Evolutionary conservation across 2,329 filamentous ascomycete genomes (phyloP).

Genomic region (Remersonia thermophila): DNA sequence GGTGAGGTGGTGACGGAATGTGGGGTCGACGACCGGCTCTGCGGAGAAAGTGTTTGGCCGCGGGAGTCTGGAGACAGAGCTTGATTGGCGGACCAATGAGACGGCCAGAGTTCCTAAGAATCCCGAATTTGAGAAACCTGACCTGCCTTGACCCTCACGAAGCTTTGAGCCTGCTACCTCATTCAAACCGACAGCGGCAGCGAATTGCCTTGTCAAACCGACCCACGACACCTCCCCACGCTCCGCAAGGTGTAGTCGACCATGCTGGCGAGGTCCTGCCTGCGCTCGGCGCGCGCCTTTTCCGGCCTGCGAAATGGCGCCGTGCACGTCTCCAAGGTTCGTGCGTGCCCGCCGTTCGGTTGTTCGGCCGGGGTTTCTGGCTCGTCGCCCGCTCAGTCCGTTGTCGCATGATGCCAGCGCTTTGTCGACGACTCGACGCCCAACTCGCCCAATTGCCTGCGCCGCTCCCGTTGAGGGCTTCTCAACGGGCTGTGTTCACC

Average conservation of each 20-base stretch:
- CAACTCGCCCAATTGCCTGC: conserved; percentile 11
- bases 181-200: conserved; percentile 23
- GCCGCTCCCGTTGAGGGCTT: conserved; percentile 1
- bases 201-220: conserved; percentile 26
- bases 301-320: conserved; percentile 64
- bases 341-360: conserved; percentile 17
- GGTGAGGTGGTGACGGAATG: too few relatives aligned
- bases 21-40: background rate
- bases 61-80: conserved; percentile 1
- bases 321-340: conserved; percentile 64
- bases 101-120: conserved; percentile 19
- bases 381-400: background rate
- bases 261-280: conserved; percentile 88
- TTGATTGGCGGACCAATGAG: conserved; percentile 16
- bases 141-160: conserved; percentile 15
- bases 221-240: conserved; percentile 23
- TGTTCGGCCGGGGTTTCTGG: background rate
- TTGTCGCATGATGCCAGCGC: conserved; percentile 8
- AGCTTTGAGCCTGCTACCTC: conserved; percentile 17
- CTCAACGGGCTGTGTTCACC: conserved; percentile 1
- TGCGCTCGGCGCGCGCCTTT: conserved; percentile 80
- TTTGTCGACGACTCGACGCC: conserved; percentile 4
- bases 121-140: conserved; percentile 21
- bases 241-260: conserved; percentile 38
- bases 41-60: conserved; percentile 11